Evolutionary conservation across 2,329 filamentous ascomycete genomes (phyloP).

Genomic region (Microsporum audouinii): DNA sequence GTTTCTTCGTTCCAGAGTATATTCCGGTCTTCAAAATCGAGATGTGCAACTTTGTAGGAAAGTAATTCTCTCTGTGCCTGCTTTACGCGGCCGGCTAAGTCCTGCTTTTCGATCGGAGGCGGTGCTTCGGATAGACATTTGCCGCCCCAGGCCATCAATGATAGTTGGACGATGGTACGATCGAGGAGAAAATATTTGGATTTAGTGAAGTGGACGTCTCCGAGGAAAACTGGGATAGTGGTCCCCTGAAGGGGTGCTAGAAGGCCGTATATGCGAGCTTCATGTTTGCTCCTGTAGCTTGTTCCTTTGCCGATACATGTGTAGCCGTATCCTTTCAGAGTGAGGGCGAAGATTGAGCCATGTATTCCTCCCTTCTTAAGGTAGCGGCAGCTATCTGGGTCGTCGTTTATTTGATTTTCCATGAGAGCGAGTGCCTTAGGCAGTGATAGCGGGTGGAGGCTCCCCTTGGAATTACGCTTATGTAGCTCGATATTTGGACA

Average conservation of each 20-base stretch:
- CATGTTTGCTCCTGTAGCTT: constrained; percentile 2
- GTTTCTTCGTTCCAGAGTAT: constrained; percentile 6
- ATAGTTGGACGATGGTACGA: constrained; percentile 3
- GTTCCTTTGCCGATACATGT: constrained; percentile 9
- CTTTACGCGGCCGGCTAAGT: background rate
- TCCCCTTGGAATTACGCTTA: background rate
- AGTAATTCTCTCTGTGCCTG: background rate
- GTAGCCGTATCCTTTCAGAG: constrained; percentile 7
- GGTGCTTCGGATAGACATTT: background rate
- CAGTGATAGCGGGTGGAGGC: background rate
- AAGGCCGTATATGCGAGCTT: constrained; percentile 3
- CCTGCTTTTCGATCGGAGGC: background rate
- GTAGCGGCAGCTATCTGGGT: constrained; percentile 2
- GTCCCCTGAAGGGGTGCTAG: constrained; percentile 5
- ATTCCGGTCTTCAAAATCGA: constrained; percentile 7
- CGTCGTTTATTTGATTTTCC: constrained; percentile 5
- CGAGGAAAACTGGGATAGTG: constrained; percentile 5
- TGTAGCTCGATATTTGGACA: background rate
- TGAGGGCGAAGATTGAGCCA: constrained; percentile 8
- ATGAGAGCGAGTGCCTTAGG: constrained; percentile 2
- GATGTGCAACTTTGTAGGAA: constrained; percentile 2
- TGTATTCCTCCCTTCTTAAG: constrained; percentile 3
- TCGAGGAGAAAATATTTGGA: constrained; percentile 1
- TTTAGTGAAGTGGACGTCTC: constrained; percentile 4
- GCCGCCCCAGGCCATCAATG: constrained; percentile 7